Conservation (phyloP, 2,329 filamentous ascomycete species). For the Aspergillus sp. region DNA sequence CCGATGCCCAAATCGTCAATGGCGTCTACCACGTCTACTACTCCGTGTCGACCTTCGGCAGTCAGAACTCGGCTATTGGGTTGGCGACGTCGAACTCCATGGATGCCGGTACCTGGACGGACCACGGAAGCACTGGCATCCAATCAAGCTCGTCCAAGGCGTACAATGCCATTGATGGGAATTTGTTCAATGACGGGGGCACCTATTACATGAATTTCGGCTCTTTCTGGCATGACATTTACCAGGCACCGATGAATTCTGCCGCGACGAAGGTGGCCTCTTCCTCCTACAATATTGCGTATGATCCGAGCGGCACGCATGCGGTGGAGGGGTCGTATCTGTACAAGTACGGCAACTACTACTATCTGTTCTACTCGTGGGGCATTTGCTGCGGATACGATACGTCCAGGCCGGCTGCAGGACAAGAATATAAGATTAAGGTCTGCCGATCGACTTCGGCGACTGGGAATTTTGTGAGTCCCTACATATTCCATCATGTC, state of each 20-base stretch:
- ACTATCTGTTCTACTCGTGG: constrained; percentile 64
- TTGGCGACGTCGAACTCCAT: constrained; percentile 51
- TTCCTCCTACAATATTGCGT: constrained; percentile 52
- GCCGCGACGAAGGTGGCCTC: constrained; percentile 29
- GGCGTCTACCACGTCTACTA: constrained; percentile 66
- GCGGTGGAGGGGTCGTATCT: constrained; percentile 59
- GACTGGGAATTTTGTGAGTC: constrained; percentile 53
- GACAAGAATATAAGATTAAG: constrained; percentile 65
- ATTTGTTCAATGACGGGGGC: constrained; percentile 46
- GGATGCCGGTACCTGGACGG: constrained; percentile 32
- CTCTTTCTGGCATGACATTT: constrained; percentile 67
- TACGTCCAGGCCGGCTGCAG: constrained; percentile 49
- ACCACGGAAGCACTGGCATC: constrained; percentile 32
- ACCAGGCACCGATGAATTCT: constrained; percentile 53
- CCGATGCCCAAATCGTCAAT: constrained; percentile 60
- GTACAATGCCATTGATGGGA: constrained; percentile 64
- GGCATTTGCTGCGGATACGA: constrained; percentile 64
- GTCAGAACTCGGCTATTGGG: constrained; percentile 62
- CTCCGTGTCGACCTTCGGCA: constrained; percentile 62
- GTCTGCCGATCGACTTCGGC: constrained; percentile 59
- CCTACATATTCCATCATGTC: neutral
- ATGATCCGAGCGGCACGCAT: constrained; percentile 51
- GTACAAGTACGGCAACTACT: constrained; percentile 56
- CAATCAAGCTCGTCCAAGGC: constrained; percentile 39
- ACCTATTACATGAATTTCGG: constrained; percentile 60